Conservation (phyloP, 345 rosid genomes). For the Kandelia obovata region DNA sequence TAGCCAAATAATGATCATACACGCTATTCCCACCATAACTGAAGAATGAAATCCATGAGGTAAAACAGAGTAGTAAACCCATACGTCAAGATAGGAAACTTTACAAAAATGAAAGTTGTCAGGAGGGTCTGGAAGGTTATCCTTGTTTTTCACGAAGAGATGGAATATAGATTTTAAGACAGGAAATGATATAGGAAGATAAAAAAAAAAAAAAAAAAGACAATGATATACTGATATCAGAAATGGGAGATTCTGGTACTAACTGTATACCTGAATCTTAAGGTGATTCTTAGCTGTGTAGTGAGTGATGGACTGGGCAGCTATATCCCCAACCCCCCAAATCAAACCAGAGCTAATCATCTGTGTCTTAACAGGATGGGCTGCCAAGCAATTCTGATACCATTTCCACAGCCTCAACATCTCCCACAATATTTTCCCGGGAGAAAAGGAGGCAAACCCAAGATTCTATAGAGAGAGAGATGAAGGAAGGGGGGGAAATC, state of each 20-base stretch:
- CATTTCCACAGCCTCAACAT: slow-evolving; percentile 40
- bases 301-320: slow-evolving; percentile 38
- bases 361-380: slow-evolving; percentile 42
- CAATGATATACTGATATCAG: not conserved
- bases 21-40: not conserved
- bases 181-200: not conserved
- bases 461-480: not conserved
- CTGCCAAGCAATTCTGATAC: slow-evolving; percentile 38
- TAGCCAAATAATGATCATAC: not conserved
- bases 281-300: slow-evolving; percentile 18
- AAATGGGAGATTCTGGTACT: not conserved
- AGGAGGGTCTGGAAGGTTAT: too few relatives aligned
- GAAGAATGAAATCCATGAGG: not conserved
- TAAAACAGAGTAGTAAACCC: not conserved
- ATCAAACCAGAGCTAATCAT: slow-evolving; percentile 41
- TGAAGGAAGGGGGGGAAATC: not conserved
- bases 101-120: too few relatives aligned
- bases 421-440: not conserved
- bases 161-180: too few relatives aligned
- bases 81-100: not conserved
- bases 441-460: not conserved
- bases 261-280: slow-evolving; percentile 21
- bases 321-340: slow-evolving; percentile 45
- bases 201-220: not conserved
- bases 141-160: too few relatives aligned